Conservation (phyloP, 352 stramenopile species). For the Pythium vanterpoolii region DNA sequence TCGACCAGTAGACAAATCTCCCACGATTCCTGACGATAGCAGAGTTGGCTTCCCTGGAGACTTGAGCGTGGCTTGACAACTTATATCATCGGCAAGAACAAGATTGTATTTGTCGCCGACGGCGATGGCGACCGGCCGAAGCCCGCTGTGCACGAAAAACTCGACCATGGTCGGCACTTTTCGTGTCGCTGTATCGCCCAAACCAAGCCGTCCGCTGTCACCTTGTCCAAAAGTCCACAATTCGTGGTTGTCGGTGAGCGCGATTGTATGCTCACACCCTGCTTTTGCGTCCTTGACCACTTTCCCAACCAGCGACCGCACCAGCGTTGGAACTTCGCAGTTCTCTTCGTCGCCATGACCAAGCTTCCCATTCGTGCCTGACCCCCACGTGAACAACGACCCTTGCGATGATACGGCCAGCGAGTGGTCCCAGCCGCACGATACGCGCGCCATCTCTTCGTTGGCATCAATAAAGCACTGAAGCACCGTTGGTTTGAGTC, state of each 20-base stretch:
- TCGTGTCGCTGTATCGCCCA: conserved; percentile 58
- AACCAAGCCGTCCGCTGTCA: conserved; percentile 73
- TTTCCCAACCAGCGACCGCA: conserved; percentile 47
- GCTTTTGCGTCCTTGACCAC: conserved; percentile 65
- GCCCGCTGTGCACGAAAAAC: conserved; percentile 38
- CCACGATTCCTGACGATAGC: not conserved
- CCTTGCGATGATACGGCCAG: conserved; percentile 59
- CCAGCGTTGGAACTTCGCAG: conserved; percentile 52
- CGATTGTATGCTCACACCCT: conserved; percentile 75
- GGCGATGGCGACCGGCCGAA: conserved; percentile 69
- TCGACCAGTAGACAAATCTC: not conserved
- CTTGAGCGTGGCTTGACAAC: not conserved
- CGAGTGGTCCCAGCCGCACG: conserved; percentile 84
- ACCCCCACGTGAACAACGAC: conserved; percentile 75
- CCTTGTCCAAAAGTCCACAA: conserved; percentile 82
- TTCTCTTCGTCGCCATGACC: conserved; percentile 82
- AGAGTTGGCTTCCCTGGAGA: not conserved
- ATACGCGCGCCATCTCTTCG: conserved; percentile 59
- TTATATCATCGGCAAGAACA: conserved; percentile 49
- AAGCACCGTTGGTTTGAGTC: conserved; percentile 54
- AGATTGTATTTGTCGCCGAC: conserved; percentile 88
- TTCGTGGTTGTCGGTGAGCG: conserved; percentile 54
- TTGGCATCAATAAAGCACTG: conserved; percentile 45
- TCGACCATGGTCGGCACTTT: conserved; percentile 65
- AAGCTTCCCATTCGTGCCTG: conserved; percentile 77